Conservation (phyloP, 2,329 filamentous ascomycete genomes). For the Paecilomyces dactylethromorphus region DNA sequence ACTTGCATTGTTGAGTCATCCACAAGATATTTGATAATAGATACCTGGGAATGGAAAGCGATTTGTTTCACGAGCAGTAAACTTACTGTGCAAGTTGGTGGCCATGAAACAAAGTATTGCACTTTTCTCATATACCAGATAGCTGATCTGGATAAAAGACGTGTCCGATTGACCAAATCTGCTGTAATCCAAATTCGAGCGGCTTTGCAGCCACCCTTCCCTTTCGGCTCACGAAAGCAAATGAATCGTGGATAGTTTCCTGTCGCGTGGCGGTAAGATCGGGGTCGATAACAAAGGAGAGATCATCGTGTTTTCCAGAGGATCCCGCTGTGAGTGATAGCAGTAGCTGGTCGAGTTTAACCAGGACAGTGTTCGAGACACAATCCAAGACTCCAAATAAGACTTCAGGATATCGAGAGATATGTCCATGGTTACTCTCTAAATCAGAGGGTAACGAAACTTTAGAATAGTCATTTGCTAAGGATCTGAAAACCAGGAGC, state of each 20-base stretch:
- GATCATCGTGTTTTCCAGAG: neutral
- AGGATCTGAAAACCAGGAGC: slow-evolving; percentile 1
- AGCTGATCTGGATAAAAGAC: neutral
- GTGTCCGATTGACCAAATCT: neutral
- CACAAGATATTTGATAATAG: neutral
- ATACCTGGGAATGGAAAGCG: neutral
- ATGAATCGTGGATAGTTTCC: neutral
- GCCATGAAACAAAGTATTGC: neutral
- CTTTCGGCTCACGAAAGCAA: neutral
- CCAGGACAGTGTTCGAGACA: slow-evolving; percentile 5
- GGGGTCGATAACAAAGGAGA: neutral
- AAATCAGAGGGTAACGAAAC: neutral
- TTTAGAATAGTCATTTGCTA: neutral
- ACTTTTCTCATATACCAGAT: neutral
- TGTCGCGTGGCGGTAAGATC: neutral
- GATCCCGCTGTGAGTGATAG: slow-evolving; percentile 1
- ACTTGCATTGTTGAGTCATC: neutral
- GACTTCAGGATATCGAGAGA: neutral
- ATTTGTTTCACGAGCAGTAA: neutral
- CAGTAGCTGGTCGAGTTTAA: slow-evolving; percentile 3
- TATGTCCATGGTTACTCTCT: neutral
- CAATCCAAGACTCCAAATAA: slow-evolving; percentile 8
- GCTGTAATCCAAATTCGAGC: slow-evolving; percentile 1
- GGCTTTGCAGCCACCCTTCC: slow-evolving; percentile 2
- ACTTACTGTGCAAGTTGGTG: neutral